phyloP scores from a whole-genome alignment of 2,329 filamentous ascomycete species.

The Didymellaceae sp. region DNA sequence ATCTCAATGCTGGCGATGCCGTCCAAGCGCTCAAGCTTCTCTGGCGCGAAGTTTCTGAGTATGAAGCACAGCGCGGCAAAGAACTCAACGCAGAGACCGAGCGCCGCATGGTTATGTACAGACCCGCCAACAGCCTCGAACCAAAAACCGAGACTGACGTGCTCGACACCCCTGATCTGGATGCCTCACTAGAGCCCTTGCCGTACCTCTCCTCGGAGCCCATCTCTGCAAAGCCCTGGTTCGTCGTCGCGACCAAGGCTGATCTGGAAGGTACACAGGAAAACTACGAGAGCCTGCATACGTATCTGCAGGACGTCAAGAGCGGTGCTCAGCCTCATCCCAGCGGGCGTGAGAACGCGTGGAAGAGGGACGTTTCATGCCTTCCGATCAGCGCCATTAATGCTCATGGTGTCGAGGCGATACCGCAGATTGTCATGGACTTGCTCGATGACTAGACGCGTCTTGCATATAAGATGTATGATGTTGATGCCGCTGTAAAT shows the following conservation, averaged over 20 bases:
- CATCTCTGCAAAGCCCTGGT: constrained; percentile 95
- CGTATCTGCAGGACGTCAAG: constrained; percentile 73
- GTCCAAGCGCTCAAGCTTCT: constrained; percentile 78
- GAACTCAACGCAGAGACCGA: constrained; percentile 71
- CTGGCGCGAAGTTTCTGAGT: constrained; percentile 90
- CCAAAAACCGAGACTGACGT: constrained; percentile 26
- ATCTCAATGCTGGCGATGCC: constrained; percentile 80
- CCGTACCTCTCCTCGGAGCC: constrained; percentile 64
- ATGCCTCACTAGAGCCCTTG: constrained; percentile 44
- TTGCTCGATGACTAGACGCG: constrained; percentile 56
- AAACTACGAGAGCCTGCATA: constrained; percentile 73
- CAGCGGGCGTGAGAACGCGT: constrained; percentile 69
- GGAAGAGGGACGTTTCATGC: constrained; percentile 63
- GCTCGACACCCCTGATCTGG: constrained; percentile 31
- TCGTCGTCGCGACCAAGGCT: constrained; percentile 92
- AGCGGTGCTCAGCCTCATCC: constrained; percentile 72
- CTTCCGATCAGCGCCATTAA: constrained; percentile 91
- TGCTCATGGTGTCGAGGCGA: constrained; percentile 78
- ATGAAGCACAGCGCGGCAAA: constrained; percentile 79
- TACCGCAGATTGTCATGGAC: constrained; percentile 75
- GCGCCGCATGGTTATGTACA: constrained; percentile 65
- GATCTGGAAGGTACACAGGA: constrained; percentile 79
- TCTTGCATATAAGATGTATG: not conserved
- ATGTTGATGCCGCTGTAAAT: not conserved
- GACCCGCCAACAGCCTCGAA: constrained; percentile 30